Conservation (phyloP, 139 green algal species). For the Eudorina sp. region DNA sequence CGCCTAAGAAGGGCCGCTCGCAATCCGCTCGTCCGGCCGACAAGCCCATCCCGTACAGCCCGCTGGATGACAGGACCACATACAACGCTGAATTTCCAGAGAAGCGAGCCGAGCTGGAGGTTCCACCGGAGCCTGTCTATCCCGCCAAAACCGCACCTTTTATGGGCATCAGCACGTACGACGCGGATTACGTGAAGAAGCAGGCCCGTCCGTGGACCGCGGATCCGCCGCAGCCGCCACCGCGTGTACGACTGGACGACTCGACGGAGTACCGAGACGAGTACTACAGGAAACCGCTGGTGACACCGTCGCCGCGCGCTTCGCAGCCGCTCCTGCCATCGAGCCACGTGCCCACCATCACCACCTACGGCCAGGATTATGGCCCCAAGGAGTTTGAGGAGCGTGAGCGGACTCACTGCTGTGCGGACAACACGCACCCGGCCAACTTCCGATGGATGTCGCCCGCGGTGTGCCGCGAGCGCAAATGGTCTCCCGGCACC, state of each 20-base stretch:
- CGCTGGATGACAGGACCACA: slow-evolving; percentile 33
- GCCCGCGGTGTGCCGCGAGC: slow-evolving; percentile 19
- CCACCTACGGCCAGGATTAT: slow-evolving; percentile 43
- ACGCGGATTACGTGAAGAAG: slow-evolving; percentile 20
- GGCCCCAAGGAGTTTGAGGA: slow-evolving; percentile 13
- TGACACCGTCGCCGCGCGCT: not conserved
- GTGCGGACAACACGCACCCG: slow-evolving; percentile 19
- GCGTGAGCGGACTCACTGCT: not conserved
- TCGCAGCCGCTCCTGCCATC: slow-evolving; percentile 15
- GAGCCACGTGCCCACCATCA: slow-evolving; percentile 42
- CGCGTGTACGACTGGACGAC: not conserved
- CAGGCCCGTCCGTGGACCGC: slow-evolving; percentile 26
- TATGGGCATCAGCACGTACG: slow-evolving; percentile 14
- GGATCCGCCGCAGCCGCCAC: not conserved
- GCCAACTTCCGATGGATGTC: not conserved
- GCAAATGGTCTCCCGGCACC: slow-evolving; percentile 14
- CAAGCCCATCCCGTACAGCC: not conserved
- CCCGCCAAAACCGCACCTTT: slow-evolving; percentile 2
- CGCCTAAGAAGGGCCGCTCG: slow-evolving; percentile 2
- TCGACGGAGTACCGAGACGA: slow-evolving; percentile 30
- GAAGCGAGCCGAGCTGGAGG: slow-evolving; percentile 8
- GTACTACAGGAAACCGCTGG: not conserved
- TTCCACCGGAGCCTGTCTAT: not conserved
- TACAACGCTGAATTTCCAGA: not conserved
- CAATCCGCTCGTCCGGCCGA: not conserved